These are phyloP conservation scores for Aspergillus puulaauensis DNA, from an alignment of 2,329 filamentous ascomycete genomes.

Conservation along the genomic window DNA sequence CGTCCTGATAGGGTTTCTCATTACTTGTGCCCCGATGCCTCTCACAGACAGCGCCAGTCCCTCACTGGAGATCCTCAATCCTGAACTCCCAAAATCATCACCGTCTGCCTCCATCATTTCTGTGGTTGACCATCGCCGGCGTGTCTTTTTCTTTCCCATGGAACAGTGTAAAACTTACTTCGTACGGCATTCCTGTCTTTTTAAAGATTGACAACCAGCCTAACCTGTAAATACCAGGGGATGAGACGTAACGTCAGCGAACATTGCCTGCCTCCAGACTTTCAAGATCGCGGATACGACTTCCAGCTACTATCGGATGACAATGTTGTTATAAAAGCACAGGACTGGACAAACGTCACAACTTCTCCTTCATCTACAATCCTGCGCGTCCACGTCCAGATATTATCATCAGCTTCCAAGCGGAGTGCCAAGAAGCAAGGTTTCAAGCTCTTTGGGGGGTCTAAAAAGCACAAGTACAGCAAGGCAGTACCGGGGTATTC, in stretches of 20 bases:
- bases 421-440: no score
- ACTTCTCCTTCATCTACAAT: neutral
- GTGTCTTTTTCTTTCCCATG: constrained; percentile 1
- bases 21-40: neutral
- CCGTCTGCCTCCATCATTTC: neutral
- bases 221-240: neutral
- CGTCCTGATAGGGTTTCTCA: neutral
- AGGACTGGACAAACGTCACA: neutral
- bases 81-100: neutral
- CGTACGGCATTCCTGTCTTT: neutral
- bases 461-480: no score
- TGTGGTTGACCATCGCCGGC: neutral
- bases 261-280: neutral
- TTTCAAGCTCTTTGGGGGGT: no score
- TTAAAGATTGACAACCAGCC: no score
- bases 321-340: neutral
- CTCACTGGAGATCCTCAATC: neutral
- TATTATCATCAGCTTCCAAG: neutral
- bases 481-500: no score
- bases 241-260: neutral
- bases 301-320: neutral
- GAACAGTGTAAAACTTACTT: constrained; percentile 1
- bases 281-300: neutral
- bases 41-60: neutral
- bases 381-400: neutral